Base-by-base conservation (phyloP, 2,329 filamentous ascomycete species). In the Microcyclosporella mali region DNA sequence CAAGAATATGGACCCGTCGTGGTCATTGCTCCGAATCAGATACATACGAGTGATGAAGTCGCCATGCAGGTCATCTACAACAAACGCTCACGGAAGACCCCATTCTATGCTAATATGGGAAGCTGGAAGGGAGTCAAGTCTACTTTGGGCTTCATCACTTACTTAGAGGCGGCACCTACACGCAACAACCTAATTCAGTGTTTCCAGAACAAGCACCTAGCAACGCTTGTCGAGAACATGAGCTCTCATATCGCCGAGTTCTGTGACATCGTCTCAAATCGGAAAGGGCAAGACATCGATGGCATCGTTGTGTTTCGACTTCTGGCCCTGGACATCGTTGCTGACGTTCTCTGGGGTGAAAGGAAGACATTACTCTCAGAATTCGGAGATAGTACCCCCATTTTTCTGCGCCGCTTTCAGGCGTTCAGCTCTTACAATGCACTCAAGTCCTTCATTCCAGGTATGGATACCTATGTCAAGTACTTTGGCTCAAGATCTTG, bases 31-130 rank as follows among this genome's bases (percentile, higher is more conserved):
- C 49, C 49, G n/a, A 33, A 51, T 36, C 49, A 51, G 38, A 34
- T 51, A 8, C 49, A 51, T 32, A 51, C 49, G 10, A 49, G 16
- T 29, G 46, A 51, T 33, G 35, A 39, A 10, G 28, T 15, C 12
- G 49, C 49, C 8, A 49, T 51, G 49, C 46, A 49, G 27, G 36
- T 37, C 19, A 51, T 51, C 25, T 51, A 49, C 34, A 37, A 47
- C 33, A 46, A 46, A 11, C 31, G 32, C 11, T 43, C 49, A 2
- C 17, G 43, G 17, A 49, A 49, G 37, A 51, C 49, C 14, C 28
- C 27, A 9, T 51, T 51, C 43, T 51, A 51, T 34, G 21, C 46
- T 9, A 39, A 40, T 18, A 51, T 51, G 49, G 49, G 49, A 11
- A 43, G 33, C 6, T 51, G 49, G 49, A 51, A 51, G 27, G 49